Percentiles rank a stretch among this genome's conserved stretches.
Evolutionary conservation across 1,284 basidiomycete genomes (phyloP).

Genomic region (Austroboletus rostrupii): DNA sequence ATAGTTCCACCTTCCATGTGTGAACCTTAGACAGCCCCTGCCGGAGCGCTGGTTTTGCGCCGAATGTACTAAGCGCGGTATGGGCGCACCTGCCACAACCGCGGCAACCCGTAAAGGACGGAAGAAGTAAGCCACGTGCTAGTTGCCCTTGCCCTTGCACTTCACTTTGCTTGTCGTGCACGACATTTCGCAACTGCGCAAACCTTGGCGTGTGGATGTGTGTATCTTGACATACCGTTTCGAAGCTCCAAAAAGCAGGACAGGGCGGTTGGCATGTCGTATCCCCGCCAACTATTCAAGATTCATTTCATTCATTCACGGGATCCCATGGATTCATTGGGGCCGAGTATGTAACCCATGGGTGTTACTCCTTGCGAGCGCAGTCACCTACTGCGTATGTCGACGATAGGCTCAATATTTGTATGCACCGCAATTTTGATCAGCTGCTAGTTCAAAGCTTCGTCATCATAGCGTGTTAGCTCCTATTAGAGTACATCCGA

Average conservation of each 20-base stretch:
- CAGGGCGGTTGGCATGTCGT: conserved; percentile 1
- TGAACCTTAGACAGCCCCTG: conserved; percentile 55
- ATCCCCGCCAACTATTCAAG: not conserved
- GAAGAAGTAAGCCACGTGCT: conserved; percentile 33
- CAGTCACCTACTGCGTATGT: not conserved
- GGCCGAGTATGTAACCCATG: not conserved
- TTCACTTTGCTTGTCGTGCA: not conserved
- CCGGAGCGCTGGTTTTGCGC: conserved; percentile 61
- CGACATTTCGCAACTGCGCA: not conserved
- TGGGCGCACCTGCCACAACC: conserved; percentile 24
- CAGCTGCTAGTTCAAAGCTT: not conserved
- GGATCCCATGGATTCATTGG: not conserved
- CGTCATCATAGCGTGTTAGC: conserved; percentile 4
- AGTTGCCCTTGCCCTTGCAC: not conserved
- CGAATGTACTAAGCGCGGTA: conserved; percentile 42
- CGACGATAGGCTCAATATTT: not conserved
- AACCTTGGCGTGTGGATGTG: not conserved
- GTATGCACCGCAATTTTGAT: conserved; percentile 7
- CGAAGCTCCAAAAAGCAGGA: not conserved
- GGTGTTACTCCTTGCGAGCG: not conserved
- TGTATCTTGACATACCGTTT: not conserved
- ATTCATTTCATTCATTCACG: not conserved
- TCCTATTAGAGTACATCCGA: conserved; percentile 10
- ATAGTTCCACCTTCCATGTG: conserved; percentile 61
- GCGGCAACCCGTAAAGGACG: conserved; percentile 37